A percentile compares a stretch with the other conserved stretches of the same genome.
Evolutionary conservation across 768 basidiomycete genomes (phyloP).

Genomic region (Fomitopsis pulvina): DNA sequence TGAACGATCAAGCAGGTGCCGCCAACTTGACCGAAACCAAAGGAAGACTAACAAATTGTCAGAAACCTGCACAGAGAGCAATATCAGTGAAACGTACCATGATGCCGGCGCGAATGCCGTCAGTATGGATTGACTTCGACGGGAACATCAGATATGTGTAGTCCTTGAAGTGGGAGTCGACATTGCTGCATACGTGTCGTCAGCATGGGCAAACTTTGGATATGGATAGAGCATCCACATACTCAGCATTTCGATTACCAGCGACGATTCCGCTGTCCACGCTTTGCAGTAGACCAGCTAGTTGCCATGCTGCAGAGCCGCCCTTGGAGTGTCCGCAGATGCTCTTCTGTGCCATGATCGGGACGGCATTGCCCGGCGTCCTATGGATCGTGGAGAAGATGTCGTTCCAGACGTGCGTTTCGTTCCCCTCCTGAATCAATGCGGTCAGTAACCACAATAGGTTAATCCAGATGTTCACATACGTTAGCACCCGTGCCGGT

Average conservation of each 20-base stretch:
- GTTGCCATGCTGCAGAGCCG: slow-evolving; percentile 97
- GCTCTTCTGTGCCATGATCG: slow-evolving; percentile 96
- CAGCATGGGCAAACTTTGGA: neutral
- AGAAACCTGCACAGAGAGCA: slow-evolving; percentile 1
- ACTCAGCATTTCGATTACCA: slow-evolving; percentile 96
- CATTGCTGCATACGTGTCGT: slow-evolving; percentile 51
- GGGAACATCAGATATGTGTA: slow-evolving; percentile 95
- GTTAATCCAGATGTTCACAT: slow-evolving; percentile 15
- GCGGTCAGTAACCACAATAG: slow-evolving; percentile 6
- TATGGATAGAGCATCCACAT: slow-evolving; percentile 29
- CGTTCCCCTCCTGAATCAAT: slow-evolving; percentile 78
- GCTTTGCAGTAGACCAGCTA: slow-evolving; percentile 86
- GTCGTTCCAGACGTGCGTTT: slow-evolving; percentile 95
- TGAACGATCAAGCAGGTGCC: slow-evolving; percentile 85
- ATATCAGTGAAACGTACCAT: slow-evolving; percentile 49
- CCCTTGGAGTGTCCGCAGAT: slow-evolving; percentile 97
- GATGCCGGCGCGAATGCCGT: slow-evolving; percentile 81
- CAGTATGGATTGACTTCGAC: slow-evolving; percentile 92
- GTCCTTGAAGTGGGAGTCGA: slow-evolving; percentile 87
- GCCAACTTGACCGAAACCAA: slow-evolving; percentile 98
- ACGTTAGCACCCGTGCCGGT: slow-evolving; percentile 84
- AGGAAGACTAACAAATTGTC: slow-evolving; percentile 60
- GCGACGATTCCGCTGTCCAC: slow-evolving; percentile 84
- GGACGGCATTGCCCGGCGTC: slow-evolving; percentile 93
- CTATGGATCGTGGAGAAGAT: slow-evolving; percentile 86